phyloP scores from a whole-genome alignment of 768 basidiomycete species.

The Crassisporium funariophilum region DNA sequence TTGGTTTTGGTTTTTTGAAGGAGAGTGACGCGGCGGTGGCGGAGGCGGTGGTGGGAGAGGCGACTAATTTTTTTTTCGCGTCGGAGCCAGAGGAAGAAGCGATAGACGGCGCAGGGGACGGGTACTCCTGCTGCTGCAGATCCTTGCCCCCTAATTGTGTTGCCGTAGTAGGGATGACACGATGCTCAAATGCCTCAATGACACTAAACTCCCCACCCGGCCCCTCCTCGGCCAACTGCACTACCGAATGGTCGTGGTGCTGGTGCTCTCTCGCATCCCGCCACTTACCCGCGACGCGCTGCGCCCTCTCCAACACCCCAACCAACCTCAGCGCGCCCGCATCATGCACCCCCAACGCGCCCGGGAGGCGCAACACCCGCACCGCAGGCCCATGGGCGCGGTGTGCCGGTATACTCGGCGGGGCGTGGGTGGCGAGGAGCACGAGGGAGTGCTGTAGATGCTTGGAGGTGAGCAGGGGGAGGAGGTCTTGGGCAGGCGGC shows the following conservation, averaged over 20 bases:
- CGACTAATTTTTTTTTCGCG: slow-evolving; percentile 1
- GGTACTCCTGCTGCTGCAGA: background rate
- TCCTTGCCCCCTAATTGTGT: too few relatives aligned
- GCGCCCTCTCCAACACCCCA: slow-evolving; percentile 41
- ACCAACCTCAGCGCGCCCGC: slow-evolving; percentile 43
- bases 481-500: slow-evolving; percentile 34
- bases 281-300: slow-evolving; percentile 34
- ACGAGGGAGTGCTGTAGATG: slow-evolving; percentile 36
- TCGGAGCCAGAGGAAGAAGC: background rate
- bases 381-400: slow-evolving; percentile 21
- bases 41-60: slow-evolving; percentile 9
- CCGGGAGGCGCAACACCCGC: slow-evolving; percentile 36
- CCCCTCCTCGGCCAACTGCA: slow-evolving; percentile 35
- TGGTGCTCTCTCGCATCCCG: background rate
- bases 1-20: slow-evolving; percentile 1
- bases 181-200: slow-evolving; percentile 15
- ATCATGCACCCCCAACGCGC: slow-evolving; percentile 35
- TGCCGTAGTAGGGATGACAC: slow-evolving; percentile 4
- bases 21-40: background rate
- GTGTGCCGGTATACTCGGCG: slow-evolving; percentile 28
- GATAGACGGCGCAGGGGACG: slow-evolving; percentile 20
- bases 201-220: slow-evolving; percentile 37
- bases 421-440: slow-evolving; percentile 43
- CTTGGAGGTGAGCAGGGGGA: slow-evolving; percentile 36
- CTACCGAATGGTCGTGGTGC: slow-evolving; percentile 19